Percentiles rank a stretch among this genome's conserved stretches.
These are phyloP conservation scores for Chlorella sorokiniana DNA, from an alignment of 139 green algal species.

Conservation along the genomic window DNA sequence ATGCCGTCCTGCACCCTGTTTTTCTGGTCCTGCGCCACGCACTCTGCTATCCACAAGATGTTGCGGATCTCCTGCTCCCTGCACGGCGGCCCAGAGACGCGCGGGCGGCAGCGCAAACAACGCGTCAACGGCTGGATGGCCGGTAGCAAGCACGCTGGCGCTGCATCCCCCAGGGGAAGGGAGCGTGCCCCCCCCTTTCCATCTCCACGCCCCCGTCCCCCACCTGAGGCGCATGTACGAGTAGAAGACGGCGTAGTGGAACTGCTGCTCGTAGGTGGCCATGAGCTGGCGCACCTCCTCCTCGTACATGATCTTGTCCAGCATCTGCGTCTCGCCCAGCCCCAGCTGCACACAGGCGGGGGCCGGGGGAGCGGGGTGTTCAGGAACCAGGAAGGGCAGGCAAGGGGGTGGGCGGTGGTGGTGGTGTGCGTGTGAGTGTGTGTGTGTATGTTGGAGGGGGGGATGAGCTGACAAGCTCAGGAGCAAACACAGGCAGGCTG, in stretches of 20 bases:
- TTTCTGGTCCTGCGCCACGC: constrained; percentile 93
- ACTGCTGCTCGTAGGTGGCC: constrained; percentile 91
- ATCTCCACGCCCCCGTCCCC: constrained; percentile 40
- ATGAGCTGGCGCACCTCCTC: constrained; percentile 85
- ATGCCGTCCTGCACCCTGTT: constrained; percentile 81
- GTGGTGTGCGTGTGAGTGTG: neutral
- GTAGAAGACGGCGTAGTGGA: constrained; percentile 93
- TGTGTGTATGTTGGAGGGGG: neutral
- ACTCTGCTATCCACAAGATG: constrained; percentile 95
- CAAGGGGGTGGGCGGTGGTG: neutral
- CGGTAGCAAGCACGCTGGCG: too few relatives aligned
- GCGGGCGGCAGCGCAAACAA: neutral
- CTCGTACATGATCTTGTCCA: constrained; percentile 96
- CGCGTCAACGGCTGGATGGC: neutral
- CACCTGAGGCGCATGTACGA: constrained; percentile 88
- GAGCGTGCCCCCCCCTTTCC: neutral
- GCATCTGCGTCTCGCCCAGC: constrained; percentile 88
- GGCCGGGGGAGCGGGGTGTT: neutral
- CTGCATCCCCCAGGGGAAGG: too few relatives aligned
- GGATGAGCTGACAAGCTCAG: neutral
- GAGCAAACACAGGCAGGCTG: neutral
- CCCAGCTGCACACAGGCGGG: constrained; percentile 64
- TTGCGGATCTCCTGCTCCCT: constrained; percentile 84
- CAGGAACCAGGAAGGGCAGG: neutral
- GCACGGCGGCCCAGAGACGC: neutral